Evolutionary conservation across 148 eudicot genomes (phyloP).

Genomic region (Tetragonia tetragonoides): DNA sequence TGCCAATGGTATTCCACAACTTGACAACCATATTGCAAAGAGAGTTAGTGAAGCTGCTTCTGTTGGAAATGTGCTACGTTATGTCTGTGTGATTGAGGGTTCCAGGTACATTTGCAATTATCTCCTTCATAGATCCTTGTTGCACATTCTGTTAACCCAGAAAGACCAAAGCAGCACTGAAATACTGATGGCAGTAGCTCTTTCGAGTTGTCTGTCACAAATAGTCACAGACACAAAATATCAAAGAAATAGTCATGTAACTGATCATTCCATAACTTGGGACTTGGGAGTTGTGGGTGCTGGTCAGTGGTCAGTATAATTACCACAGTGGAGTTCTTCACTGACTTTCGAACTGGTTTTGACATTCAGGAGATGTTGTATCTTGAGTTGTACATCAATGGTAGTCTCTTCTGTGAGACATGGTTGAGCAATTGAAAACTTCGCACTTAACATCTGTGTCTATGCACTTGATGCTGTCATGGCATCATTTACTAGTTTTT

Average conservation of each 20-base stretch:
- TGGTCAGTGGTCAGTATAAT: neutral
- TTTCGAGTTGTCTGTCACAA: neutral
- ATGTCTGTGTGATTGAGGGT: conserved; percentile 79
- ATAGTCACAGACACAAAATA: neutral
- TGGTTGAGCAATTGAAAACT: neutral
- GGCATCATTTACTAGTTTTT: neutral
- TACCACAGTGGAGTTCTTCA: neutral
- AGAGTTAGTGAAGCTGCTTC: conserved; percentile 66
- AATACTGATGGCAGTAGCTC: neutral
- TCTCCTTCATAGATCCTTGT: neutral
- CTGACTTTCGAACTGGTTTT: too few relatives aligned
- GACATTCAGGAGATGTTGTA: too few relatives aligned
- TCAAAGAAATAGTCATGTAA: neutral
- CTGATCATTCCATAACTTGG: neutral
- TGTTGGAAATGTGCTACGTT: conserved; percentile 81
- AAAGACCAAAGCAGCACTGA: conserved; percentile 2
- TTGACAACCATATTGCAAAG: conserved; percentile 60
- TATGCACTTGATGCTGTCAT: neutral
- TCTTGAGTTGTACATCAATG: too few relatives aligned
- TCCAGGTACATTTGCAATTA: conserved; percentile 52
- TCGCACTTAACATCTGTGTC: too few relatives aligned
- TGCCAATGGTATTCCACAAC: conserved; percentile 67
- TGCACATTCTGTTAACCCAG: conserved; percentile 4
- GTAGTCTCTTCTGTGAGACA: neutral
- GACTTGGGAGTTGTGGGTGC: neutral